Conservation (phyloP, 169 alveolate genomes). For the Cryptosporidium ubiquitum region DNA sequence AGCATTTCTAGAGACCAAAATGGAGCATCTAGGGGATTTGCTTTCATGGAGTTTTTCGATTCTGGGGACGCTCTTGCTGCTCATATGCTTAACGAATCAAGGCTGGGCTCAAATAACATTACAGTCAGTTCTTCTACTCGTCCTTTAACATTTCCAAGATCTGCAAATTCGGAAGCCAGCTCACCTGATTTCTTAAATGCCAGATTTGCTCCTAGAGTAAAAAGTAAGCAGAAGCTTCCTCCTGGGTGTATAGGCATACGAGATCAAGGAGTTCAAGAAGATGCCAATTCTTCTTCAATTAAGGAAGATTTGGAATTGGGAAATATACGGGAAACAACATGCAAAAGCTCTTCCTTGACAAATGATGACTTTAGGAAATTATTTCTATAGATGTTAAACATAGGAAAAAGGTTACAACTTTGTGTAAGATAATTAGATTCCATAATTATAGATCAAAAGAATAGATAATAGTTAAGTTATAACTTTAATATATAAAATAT, state of each 20-base stretch:
- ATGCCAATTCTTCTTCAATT: neutral
- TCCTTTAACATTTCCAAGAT: slow-evolving; percentile 50
- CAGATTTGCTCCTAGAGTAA: slow-evolving; percentile 46
- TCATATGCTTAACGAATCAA: slow-evolving; percentile 70
- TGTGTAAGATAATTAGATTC: neutral
- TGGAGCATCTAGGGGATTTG: slow-evolving; percentile 76
- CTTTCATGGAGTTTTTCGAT: slow-evolving; percentile 54
- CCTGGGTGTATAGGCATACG: neutral
- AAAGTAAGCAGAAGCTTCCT: slow-evolving; percentile 47
- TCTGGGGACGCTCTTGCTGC: slow-evolving; percentile 75
- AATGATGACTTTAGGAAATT: slow-evolving; percentile 63
- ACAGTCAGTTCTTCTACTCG: slow-evolving; percentile 56
- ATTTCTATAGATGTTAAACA: neutral
- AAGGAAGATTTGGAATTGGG: neutral
- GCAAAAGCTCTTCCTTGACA: slow-evolving; percentile 9
- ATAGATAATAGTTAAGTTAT: neutral
- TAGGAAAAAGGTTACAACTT: neutral
- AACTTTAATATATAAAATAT: neutral
- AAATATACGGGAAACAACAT: neutral
- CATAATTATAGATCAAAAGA: neutral
- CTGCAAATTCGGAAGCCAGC: no score
- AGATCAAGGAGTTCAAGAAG: neutral
- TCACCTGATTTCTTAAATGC: neutral
- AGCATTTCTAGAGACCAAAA: slow-evolving; percentile 39
- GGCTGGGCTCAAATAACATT: slow-evolving; percentile 41